Evolutionary conservation across 2,329 filamentous ascomycete genomes (phyloP).

Genomic region (Xylaria hypoxylon): DNA sequence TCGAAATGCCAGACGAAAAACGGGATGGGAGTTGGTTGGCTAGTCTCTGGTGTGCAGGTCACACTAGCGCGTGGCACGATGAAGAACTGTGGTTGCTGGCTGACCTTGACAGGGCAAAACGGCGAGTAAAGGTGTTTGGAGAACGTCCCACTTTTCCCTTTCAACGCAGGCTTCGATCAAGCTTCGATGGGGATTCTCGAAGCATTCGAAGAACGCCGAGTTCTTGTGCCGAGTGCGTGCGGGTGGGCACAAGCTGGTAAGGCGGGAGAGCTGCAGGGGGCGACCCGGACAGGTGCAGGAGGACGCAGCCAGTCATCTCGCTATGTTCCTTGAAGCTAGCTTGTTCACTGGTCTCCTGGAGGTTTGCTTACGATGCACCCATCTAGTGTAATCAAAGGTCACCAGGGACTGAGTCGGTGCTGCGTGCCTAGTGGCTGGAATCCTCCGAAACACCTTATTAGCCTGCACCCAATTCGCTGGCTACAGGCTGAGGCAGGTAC

Average conservation of each 20-base stretch:
- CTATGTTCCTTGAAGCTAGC: slow-evolving; percentile 35
- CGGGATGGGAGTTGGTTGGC: not conserved
- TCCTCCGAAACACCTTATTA: slow-evolving; percentile 43
- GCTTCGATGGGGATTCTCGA: slow-evolving; percentile 52
- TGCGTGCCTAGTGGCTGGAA: slow-evolving; percentile 44
- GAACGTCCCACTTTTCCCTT: slow-evolving; percentile 41
- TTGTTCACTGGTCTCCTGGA: slow-evolving; percentile 27
- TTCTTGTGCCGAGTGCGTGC: slow-evolving; percentile 36
- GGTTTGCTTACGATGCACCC: slow-evolving; percentile 48
- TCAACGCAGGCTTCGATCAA: slow-evolving; percentile 40
- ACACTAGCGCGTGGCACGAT: slow-evolving; percentile 21
- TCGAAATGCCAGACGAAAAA: slow-evolving; percentile 5
- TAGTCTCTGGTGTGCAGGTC: slow-evolving; percentile 1
- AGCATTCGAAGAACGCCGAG: slow-evolving; percentile 42
- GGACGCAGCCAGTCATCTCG: slow-evolving; percentile 44
- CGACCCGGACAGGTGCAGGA: slow-evolving; percentile 40
- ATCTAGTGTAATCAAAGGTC: slow-evolving; percentile 42
- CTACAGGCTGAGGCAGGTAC: slow-evolving; percentile 13
- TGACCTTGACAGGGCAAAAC: slow-evolving; percentile 13
- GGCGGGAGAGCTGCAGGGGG: slow-evolving; percentile 44
- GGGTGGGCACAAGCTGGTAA: slow-evolving; percentile 44
- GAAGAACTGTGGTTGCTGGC: not conserved
- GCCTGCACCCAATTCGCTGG: slow-evolving; percentile 30
- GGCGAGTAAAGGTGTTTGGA: slow-evolving; percentile 29
- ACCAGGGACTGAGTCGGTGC: slow-evolving; percentile 46